Conservation (phyloP, 1,284 basidiomycete species). For the Meira miltonrushii region DNA sequence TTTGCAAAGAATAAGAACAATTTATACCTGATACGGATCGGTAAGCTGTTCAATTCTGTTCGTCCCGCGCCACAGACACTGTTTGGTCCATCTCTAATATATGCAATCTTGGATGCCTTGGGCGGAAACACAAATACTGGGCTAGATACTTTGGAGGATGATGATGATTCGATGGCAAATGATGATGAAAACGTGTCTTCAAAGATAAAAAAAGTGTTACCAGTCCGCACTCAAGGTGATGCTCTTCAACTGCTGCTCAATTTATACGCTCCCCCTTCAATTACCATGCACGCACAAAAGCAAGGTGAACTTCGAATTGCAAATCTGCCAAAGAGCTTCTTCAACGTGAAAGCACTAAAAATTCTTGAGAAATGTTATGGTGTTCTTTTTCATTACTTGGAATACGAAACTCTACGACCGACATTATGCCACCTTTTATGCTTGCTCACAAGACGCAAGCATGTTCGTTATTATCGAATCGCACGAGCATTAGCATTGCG, state of each 20-base stretch:
- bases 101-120: slow-evolving; percentile 73
- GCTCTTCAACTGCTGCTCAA: not conserved
- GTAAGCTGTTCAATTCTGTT: too few relatives aligned
- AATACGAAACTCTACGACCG: slow-evolving; percentile 29
- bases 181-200: not conserved
- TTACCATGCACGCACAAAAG: not conserved
- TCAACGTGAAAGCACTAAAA: slow-evolving; percentile 21
- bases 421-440: slow-evolving; percentile 33
- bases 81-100: slow-evolving; percentile 77
- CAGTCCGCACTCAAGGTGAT: not conserved
- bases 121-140: not conserved
- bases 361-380: slow-evolving; percentile 27
- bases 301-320: not conserved
- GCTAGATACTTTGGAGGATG: not conserved
- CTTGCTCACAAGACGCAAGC: slow-evolving; percentile 24
- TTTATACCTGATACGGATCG: too few relatives aligned
- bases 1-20: too few relatives aligned
- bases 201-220: not conserved
- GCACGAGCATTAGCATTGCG: slow-evolving; percentile 30
- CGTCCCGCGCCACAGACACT: slow-evolving; percentile 34
- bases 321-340: slow-evolving; percentile 24
- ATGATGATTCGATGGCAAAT: not conserved
- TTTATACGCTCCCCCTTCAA: not conserved
- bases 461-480: slow-evolving; percentile 35
- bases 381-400: slow-evolving; percentile 35